These are phyloP conservation scores for Hygrophorus russula DNA, from an alignment of 768 basidiomycete genomes.

Conservation along the genomic window DNA sequence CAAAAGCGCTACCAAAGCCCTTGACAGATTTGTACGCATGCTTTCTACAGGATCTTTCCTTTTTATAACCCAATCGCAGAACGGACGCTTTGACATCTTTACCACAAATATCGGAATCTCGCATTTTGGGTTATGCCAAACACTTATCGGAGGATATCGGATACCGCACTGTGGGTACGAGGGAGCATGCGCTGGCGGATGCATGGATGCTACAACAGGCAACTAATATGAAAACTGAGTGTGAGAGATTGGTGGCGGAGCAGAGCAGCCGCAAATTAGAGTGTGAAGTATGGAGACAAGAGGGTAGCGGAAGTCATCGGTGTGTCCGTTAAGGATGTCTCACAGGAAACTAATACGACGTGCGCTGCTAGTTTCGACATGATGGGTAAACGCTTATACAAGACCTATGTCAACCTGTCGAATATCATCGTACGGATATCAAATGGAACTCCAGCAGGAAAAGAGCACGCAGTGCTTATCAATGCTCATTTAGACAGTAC, in stretches of 20 bases:
- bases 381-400: conserved; percentile 75
- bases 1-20: conserved; percentile 46
- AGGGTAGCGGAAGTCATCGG: conserved; percentile 83
- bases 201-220: conserved; percentile 69
- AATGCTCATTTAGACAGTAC: conserved; percentile 89
- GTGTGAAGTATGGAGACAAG: conserved; percentile 87
- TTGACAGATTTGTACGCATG: conserved; percentile 37
- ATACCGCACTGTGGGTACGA: conserved; percentile 84
- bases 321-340: conserved; percentile 23
- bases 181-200: conserved; percentile 79
- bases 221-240: conserved; percentile 45
- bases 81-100: conserved; percentile 40
- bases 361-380: conserved; percentile 68
- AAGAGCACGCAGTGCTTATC: conserved; percentile 75
- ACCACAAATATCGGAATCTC: conserved; percentile 63
- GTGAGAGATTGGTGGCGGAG: conserved; percentile 40
- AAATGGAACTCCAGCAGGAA: conserved; percentile 56
- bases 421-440: conserved; percentile 87
- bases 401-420: conserved; percentile 76
- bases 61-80: conserved; percentile 12
- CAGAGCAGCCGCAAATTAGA: conserved; percentile 47
- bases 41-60: background rate
- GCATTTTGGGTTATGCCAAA: conserved; percentile 51
- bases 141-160: conserved; percentile 80
- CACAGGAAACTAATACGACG: background rate